Percentiles rank a stretch among this genome's conserved stretches.
These are phyloP conservation scores for Capronia coronata DNA, from an alignment of 2,329 filamentous ascomycete species.

Conservation along the genomic window DNA sequence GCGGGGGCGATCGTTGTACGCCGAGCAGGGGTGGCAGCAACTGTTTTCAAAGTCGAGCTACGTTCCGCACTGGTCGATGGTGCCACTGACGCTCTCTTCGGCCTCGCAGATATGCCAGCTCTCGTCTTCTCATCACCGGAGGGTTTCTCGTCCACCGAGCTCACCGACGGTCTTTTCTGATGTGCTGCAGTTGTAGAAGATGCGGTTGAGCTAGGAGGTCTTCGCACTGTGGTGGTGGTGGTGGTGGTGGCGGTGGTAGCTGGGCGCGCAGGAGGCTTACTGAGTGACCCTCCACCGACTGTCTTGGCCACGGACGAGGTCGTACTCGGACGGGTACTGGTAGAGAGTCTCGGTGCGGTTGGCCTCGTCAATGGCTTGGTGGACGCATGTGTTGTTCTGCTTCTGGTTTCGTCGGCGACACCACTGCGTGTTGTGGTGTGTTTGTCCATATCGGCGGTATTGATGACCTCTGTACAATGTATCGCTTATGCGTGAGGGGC, in stretches of 20 bases:
- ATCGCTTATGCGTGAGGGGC: not conserved
- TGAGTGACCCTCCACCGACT: slow-evolving; percentile 36
- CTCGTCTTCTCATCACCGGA: slow-evolving; percentile 41
- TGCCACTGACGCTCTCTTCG: slow-evolving; percentile 42
- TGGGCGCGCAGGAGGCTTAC: slow-evolving; percentile 42
- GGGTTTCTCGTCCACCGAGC: slow-evolving; percentile 30
- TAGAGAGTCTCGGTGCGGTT: slow-evolving; percentile 31
- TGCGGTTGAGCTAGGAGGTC: slow-evolving; percentile 33
- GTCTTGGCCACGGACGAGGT: slow-evolving; percentile 29
- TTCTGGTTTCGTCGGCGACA: slow-evolving; percentile 13
- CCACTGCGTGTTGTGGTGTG: slow-evolving; percentile 2
- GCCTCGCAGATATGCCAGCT: slow-evolving; percentile 37
- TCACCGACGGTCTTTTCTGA: slow-evolving; percentile 38
- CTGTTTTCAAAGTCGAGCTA: slow-evolving; percentile 10
- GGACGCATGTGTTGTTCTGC: slow-evolving; percentile 31
- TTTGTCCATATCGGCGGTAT: slow-evolving; percentile 16
- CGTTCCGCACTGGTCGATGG: slow-evolving; percentile 33
- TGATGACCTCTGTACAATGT: not conserved
- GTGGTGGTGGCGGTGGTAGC: too few relatives aligned
- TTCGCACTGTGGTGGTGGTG: slow-evolving; percentile 32
- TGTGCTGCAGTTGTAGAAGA: slow-evolving; percentile 37
- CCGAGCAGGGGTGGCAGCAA: slow-evolving; percentile 18
- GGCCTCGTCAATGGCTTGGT: slow-evolving; percentile 34
- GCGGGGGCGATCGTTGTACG: slow-evolving; percentile 13
- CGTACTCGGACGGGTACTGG: slow-evolving; percentile 30